Conservation (phyloP, 1,284 basidiomycete species). For the Ceratobasidium theobromae region DNA sequence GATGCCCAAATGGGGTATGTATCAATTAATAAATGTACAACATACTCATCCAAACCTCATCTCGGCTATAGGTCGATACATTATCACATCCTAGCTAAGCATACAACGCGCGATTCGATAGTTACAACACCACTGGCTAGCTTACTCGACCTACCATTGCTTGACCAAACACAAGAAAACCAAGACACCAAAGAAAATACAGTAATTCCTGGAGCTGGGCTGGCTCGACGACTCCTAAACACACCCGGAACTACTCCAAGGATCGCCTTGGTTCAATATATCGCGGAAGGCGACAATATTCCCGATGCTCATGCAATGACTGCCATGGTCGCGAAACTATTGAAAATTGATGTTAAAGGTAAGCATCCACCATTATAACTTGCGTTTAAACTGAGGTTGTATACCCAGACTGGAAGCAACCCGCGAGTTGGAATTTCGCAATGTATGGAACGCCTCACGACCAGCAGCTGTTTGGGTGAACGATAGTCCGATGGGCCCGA, state of each 20-base stretch:
- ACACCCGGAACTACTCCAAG: conserved; percentile 21
- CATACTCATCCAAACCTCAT: not conserved
- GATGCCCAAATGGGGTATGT: conserved; percentile 31
- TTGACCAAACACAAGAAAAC: not conserved
- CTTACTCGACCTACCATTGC: conserved; percentile 10
- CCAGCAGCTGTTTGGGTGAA: conserved; percentile 65
- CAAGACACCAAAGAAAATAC: not conserved
- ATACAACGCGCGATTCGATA: conserved; percentile 16
- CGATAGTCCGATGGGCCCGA: not conserved
- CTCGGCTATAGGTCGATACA: not conserved
- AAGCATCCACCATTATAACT: not conserved
- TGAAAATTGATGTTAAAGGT: conserved; percentile 29
- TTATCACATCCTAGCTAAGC: conserved; percentile 17
- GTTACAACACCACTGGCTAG: conserved; percentile 15
- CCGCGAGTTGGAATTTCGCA: conserved; percentile 64
- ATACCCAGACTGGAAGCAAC: conserved; percentile 56
- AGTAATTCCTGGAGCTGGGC: conserved; percentile 25
- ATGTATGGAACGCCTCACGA: conserved; percentile 73
- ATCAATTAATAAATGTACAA: not conserved
- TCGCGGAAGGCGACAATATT: conserved; percentile 27
- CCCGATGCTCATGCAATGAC: conserved; percentile 27
- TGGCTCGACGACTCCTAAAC: conserved; percentile 24
- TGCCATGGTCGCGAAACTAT: conserved; percentile 12
- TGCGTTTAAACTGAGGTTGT: not conserved
- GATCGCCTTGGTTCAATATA: conserved; percentile 17